Base-by-base conservation (phyloP, 495 filamentous ascomycete species). In the Lentithecium fluviatile region DNA sequence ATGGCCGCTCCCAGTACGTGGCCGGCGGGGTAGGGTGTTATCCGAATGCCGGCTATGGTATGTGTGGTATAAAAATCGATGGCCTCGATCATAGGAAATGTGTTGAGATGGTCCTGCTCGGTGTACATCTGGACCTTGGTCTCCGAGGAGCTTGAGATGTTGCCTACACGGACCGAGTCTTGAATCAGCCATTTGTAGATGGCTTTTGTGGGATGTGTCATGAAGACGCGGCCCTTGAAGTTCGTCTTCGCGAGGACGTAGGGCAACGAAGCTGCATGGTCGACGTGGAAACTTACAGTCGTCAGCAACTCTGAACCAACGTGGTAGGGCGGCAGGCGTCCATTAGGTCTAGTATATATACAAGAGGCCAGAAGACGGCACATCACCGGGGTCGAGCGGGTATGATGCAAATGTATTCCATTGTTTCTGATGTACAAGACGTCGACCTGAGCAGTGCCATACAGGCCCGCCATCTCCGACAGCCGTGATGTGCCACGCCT, bases 121-220 rank as follows among this genome's bases (percentile, higher is more conserved):
- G 90, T 96, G 70, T 96, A 98, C 42, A 97, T 83, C 1, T 87
- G 85, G 0, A 88, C 84, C 10, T 84, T 83, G 58, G 87, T 83
- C 60, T 89, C 87, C 0, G 89, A 87, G 15, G 82, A 83, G 15
- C 81, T 83, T 0, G 89, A 87, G 0, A 88, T 90, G 71, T 90
- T 86, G 68, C 86, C 84, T 34, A 98, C 91, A 59, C 94, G 86
- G 25, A 98, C 88, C 70, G 88, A 91, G 75, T 98, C 94, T 72
- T 96, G 91, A 52, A 97, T 96, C 34, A 98, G 81, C 91, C 93
- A 97, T 79, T 97, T 97, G 81, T 98, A 98, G 74, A 98, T 98
- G 60, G 94, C 94, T 75, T 97, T 97, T 23, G 94, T 98, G 5
- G 94, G 89, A 77, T 97, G 94, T 24, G 94, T 98, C 93, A 97